Evolutionary conservation across 176 grass and related monocot species (phyloP).

Genomic region (Bromus sterilis): DNA sequence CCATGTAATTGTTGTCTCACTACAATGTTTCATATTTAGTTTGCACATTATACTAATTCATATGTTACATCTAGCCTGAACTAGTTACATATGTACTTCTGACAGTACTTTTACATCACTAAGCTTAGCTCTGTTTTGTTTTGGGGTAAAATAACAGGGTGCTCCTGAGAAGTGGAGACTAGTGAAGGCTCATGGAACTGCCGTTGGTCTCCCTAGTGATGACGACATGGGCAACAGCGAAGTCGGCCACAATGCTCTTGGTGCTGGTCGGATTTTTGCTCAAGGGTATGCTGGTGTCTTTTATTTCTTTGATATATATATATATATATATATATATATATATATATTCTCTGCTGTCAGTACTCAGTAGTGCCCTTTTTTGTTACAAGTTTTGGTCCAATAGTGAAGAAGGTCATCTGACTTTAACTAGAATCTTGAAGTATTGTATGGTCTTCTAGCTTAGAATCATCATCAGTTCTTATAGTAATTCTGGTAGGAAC

Average conservation of each 20-base stretch:
- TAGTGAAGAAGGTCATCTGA: not conserved
- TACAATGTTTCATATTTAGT: not conserved
- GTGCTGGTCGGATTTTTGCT: constrained; percentile 79
- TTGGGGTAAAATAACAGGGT: constrained; percentile 37
- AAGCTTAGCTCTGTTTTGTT: not conserved
- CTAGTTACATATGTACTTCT: not conserved
- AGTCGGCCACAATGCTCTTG: constrained; percentile 97
- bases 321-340: too few species aligned
- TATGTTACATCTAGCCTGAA: not conserved
- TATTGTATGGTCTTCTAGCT: not conserved
- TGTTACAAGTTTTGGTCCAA: not conserved
- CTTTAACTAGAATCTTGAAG: not conserved
- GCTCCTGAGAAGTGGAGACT: constrained; percentile 88
- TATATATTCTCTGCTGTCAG: not conserved
- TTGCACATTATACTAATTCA: not conserved
- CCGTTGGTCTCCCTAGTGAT: constrained; percentile 83
- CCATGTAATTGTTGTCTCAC: not conserved
- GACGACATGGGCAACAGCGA: constrained; percentile 99
- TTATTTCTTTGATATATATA: not conserved
- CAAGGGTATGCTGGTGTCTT: constrained; percentile 68
- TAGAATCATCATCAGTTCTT: not conserved
- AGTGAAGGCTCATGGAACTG: constrained; percentile 91
- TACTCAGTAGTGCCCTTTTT: not conserved
- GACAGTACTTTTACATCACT: not conserved
- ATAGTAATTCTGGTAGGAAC: not conserved